Percentiles rank a stretch among this genome's conserved stretches.
These are phyloP conservation scores for Saccharomycopsis lassenensis DNA, from an alignment of 805 yeast species.

Conservation along the genomic window DNA sequence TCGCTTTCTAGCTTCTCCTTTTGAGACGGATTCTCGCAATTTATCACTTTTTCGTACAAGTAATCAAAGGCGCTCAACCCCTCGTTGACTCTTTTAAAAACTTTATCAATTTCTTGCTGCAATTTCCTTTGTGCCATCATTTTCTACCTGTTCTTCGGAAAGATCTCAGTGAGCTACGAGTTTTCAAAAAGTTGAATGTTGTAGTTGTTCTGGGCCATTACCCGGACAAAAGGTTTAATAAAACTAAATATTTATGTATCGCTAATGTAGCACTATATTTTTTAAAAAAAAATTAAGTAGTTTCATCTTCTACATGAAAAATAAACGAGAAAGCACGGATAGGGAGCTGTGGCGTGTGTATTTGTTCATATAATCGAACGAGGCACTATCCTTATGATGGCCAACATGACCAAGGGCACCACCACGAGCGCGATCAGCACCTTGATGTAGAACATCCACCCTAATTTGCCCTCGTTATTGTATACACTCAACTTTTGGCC, in stretches of 20 bases:
- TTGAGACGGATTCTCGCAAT: slow-evolving; percentile 74
- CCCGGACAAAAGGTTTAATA: no score
- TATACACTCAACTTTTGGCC: slow-evolving; percentile 11
- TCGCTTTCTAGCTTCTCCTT: slow-evolving; percentile 91
- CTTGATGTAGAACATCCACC: slow-evolving; percentile 17
- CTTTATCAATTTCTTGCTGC: slow-evolving; percentile 78
- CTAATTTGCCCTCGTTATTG: slow-evolving; percentile 9
- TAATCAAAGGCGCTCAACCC: slow-evolving; percentile 81
- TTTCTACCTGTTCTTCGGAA: no score
- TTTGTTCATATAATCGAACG: slow-evolving; percentile 3
- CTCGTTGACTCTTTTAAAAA: slow-evolving; percentile 83
- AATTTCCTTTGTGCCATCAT: slow-evolving; percentile 37
- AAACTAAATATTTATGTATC: neutral
- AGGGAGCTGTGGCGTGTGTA: neutral
- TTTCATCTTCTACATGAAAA: neutral
- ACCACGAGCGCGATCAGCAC: slow-evolving; percentile 9
- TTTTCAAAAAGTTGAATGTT: no score
- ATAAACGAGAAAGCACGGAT: neutral
- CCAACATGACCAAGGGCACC: slow-evolving; percentile 13
- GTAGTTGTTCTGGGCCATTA: no score
- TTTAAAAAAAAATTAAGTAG: neutral
- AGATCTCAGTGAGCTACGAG: no score
- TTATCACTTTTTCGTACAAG: slow-evolving; percentile 74
- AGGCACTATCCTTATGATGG: slow-evolving; percentile 14
- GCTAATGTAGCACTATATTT: neutral